A percentile compares a stretch with the other conserved stretches of the same genome.
Conservation (phyloP, 1,284 basidiomycete species). For the Ustilago crameri region DNA sequence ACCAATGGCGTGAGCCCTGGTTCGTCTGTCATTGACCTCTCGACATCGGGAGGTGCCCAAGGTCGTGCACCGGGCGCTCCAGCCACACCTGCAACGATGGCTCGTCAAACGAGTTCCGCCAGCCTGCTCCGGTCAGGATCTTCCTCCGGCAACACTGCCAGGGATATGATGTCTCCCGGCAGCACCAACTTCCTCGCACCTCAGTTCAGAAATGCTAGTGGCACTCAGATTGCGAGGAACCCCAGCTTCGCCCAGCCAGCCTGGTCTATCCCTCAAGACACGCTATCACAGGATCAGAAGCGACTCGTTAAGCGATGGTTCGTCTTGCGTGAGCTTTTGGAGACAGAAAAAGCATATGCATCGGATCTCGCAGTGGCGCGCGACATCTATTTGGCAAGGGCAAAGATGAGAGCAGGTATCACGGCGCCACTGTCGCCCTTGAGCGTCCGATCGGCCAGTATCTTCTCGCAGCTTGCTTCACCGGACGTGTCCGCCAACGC, state of each 20-base stretch:
- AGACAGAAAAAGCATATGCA: conserved; percentile 85
- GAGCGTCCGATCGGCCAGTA: conserved; percentile 30
- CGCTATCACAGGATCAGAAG: conserved; percentile 51
- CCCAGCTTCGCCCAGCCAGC: conserved; percentile 21
- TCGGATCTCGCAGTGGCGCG: conserved; percentile 85
- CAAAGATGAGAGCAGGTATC: conserved; percentile 62
- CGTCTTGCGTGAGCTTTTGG: conserved; percentile 77
- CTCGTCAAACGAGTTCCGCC: conserved; percentile 10
- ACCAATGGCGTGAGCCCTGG: conserved; percentile 28
- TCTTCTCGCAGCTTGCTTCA: conserved; percentile 40
- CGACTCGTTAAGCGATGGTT: conserved; percentile 80
- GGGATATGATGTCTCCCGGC: conserved; percentile 22
- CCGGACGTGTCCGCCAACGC: conserved; percentile 23
- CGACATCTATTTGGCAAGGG: conserved; percentile 76
- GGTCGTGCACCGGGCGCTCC: conserved; percentile 10
- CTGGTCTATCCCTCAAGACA: conserved; percentile 42
- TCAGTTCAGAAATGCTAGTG: conserved; percentile 11
- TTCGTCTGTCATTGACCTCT: conserved; percentile 21
- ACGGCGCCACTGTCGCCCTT: conserved; percentile 39
- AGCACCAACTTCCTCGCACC: conserved; percentile 18
- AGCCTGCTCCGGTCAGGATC: conserved; percentile 21
- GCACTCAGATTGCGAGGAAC: conserved; percentile 15
- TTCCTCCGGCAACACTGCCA: conserved; percentile 30
- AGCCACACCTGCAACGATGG: not conserved
- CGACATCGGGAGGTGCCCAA: not conserved